Conservation (phyloP, 148 eudicot species). For the Rhododendron williamsianum region DNA sequence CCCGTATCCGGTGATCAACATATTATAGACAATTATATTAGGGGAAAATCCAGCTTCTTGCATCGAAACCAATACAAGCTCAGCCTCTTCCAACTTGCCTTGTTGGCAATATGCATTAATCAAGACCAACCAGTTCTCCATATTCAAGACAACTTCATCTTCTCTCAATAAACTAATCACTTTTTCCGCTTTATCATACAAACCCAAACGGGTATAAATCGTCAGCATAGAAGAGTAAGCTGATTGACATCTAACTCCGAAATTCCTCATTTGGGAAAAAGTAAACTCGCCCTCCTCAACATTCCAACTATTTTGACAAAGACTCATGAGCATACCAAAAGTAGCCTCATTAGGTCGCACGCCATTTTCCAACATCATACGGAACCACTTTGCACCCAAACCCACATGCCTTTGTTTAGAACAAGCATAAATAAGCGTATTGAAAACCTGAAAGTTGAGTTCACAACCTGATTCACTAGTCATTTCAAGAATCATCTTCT, state of each 20-base stretch:
- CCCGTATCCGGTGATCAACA: conserved; percentile 84
- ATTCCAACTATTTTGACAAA: conserved; percentile 68
- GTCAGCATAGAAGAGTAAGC: conserved; percentile 98
- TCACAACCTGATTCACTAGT: conserved; percentile 49
- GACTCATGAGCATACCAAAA: conserved; percentile 86
- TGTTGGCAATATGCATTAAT: conserved; percentile 85
- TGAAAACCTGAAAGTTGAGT: conserved; percentile 62
- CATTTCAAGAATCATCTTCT: conserved; percentile 62
- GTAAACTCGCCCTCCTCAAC: conserved; percentile 74
- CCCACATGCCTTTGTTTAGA: conserved; percentile 56
- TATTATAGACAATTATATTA: conserved; percentile 70
- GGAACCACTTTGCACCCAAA: conserved; percentile 66
- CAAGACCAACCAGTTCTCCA: conserved; percentile 84
- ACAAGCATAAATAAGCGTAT: conserved; percentile 81
- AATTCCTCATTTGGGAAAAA: conserved; percentile 60
- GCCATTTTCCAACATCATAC: conserved; percentile 61
- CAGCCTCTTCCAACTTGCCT: conserved; percentile 75
- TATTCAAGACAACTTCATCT: conserved; percentile 52
- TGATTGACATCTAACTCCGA: conserved; percentile 48
- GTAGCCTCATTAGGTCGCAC: conserved; percentile 89
- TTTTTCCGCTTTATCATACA: conserved; percentile 68
- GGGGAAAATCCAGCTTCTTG: conserved; percentile 54
- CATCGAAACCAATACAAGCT: conserved; percentile 51
- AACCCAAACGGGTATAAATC: conserved; percentile 70
- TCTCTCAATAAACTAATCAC: conserved; percentile 48